These are phyloP conservation scores for Trichoderma gamsii DNA, from an alignment of 495 filamentous ascomycete genomes.

Conservation along the genomic window DNA sequence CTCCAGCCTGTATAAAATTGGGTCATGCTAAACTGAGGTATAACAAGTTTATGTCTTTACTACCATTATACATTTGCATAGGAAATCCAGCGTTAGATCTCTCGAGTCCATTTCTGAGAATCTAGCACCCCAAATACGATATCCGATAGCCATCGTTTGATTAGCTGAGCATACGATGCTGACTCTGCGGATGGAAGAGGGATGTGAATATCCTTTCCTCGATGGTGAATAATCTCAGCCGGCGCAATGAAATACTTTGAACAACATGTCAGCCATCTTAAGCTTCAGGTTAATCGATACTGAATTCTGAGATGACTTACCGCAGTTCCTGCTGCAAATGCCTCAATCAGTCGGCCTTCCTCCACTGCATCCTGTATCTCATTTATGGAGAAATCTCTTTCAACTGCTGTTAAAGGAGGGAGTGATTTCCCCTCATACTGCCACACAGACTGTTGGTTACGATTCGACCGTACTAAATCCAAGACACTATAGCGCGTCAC, in stretches of 20 bases:
- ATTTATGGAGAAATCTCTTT: constrained; percentile 72
- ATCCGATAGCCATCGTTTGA: neutral
- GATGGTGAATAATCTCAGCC: constrained; percentile 65
- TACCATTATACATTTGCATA: neutral
- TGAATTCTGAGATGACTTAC: constrained; percentile 41
- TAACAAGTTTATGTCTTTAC: too few relatives aligned
- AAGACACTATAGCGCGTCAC: constrained; percentile 74
- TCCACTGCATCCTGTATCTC: constrained; percentile 66
- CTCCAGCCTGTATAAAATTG: too few relatives aligned
- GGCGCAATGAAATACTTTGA: constrained; percentile 75
- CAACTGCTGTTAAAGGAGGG: constrained; percentile 62
- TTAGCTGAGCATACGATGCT: constrained; percentile 11
- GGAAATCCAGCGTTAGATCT: neutral
- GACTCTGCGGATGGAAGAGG: constrained; percentile 37
- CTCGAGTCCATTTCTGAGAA: neutral
- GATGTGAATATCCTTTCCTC: constrained; percentile 60
- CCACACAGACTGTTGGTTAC: neutral
- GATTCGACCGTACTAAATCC: constrained; percentile 49
- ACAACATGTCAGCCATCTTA: neutral
- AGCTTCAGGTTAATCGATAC: neutral
- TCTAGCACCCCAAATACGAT: neutral
- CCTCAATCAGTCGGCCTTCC: constrained; percentile 74
- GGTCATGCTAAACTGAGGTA: too few relatives aligned
- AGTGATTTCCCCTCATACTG: constrained; percentile 43
- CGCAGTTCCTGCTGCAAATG: constrained; percentile 83